Percentiles rank a stretch among this genome's conserved stretches.
Conservation (phyloP, 495 filamentous ascomycete genomes). For the Thozetella sp. region DNA sequence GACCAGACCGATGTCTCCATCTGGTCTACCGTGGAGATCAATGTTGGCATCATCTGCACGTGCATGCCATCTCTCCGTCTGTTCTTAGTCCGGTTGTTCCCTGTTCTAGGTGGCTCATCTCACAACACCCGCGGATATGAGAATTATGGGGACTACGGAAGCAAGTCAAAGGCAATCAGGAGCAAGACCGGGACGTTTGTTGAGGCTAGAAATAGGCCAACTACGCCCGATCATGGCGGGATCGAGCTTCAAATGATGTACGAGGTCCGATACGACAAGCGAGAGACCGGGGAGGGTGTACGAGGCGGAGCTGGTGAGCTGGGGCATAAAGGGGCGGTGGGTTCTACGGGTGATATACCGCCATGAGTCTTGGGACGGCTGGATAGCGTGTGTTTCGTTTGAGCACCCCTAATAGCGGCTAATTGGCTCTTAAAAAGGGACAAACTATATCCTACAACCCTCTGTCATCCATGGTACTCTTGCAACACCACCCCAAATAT, state of each 20-base stretch:
- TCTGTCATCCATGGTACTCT: too few relatives aligned
- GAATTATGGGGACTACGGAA: background rate
- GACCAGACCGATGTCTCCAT: too few relatives aligned
- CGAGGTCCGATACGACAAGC: background rate
- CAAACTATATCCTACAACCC: too few relatives aligned
- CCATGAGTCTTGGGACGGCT: background rate
- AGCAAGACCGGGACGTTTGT: background rate
- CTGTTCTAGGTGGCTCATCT: background rate
- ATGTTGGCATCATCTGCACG: too few relatives aligned
- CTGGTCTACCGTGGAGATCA: too few relatives aligned
- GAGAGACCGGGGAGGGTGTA: too few relatives aligned
- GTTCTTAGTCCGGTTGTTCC: too few relatives aligned
- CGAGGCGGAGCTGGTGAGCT: background rate
- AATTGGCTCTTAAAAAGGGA: too few relatives aligned
- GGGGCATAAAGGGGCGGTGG: background rate
- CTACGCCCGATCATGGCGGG: background rate
- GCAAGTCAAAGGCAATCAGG: background rate
- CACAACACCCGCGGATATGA: background rate
- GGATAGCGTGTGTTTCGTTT: too few relatives aligned
- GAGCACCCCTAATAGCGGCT: too few relatives aligned
- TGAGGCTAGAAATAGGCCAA: background rate
- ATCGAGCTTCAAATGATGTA: background rate
- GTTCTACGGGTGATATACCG: background rate
- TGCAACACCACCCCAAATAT: too few relatives aligned
- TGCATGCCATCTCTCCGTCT: too few relatives aligned